Evolutionary conservation across 805 yeast species (phyloP), one percentile per base, ranked within the genome.

Genomic region (Wickerhamiella kazuoi): DNA sequence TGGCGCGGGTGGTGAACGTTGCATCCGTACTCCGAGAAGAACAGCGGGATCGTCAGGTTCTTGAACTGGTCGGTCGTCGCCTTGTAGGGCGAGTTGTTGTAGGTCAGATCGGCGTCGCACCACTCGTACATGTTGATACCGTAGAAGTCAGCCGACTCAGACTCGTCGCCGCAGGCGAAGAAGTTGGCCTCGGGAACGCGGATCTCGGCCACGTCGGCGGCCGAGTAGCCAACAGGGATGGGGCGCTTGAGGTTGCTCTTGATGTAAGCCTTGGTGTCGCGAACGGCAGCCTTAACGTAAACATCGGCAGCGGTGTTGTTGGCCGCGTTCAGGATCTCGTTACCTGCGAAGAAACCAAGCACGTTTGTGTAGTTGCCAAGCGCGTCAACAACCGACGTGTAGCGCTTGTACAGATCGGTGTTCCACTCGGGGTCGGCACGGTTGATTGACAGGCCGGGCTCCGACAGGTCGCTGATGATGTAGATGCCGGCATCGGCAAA

Each of bases 271-370:
- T 81, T 86, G 54, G 71, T 69, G 57, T 87, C 98, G 61, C 98
- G 77, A 45, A 90, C 69, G 15, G 97, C 94, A 23, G 97, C 95
- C 68, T 87, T 90, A 41, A 90, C 94, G 60, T 76, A 87, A 1
- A 96, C 83, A 21, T 96, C 84, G 24, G 96, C 81, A 49, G 74
- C 77, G 13, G 96, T 80, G 60, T 82, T 86, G 36, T 83, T 63
- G 47, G 44, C 41, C 54, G 81, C 83, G 60, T 86, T 87, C 44
- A 87, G 74, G 39, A 90, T 97, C 68, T 87, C 98, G 61, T 90
- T 90, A 45, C 97, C 98, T 21, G 97, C 97, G 61, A 87, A 86
- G 69, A 82, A 86, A 2, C 97, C 98, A 46, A 87, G 67, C 16
- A 82, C 71, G 61, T 87, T 87, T 36, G 76, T 61, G 62, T 86